phyloP scores from a whole-genome alignment of 2,329 filamentous ascomycete genomes.

The Macrophomina tecta region DNA sequence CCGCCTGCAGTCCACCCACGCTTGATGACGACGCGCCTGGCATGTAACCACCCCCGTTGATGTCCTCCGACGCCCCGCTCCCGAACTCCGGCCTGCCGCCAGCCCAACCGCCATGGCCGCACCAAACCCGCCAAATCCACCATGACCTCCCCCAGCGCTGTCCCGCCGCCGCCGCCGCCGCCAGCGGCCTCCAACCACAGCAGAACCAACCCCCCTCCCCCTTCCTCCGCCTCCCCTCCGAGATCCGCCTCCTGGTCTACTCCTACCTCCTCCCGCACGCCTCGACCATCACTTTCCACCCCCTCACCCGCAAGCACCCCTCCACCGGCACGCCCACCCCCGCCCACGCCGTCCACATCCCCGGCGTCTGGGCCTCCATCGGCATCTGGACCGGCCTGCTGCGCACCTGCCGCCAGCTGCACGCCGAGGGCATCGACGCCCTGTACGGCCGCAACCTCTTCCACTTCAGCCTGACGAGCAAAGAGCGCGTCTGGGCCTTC shows the following conservation, averaged over 20 bases:
- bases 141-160: neutral
- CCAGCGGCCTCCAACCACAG: neutral
- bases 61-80: slow-evolving; percentile 17
- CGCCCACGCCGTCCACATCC: slow-evolving; percentile 13
- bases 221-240: slow-evolving; percentile 25
- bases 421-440: slow-evolving; percentile 31
- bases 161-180: neutral
- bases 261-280: slow-evolving; percentile 26
- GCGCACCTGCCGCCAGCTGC: slow-evolving; percentile 30
- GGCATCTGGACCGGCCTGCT: slow-evolving; percentile 26
- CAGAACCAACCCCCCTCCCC: neutral
- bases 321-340: neutral
- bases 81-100: slow-evolving; percentile 14
- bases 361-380: slow-evolving; percentile 7
- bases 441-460: slow-evolving; percentile 33
- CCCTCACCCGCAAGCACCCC: slow-evolving; percentile 15
- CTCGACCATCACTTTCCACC: slow-evolving; percentile 26
- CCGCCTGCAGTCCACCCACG: neutral
- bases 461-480: slow-evolving; percentile 28
- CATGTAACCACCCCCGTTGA: slow-evolving; percentile 9
- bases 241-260: slow-evolving; percentile 28
- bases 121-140: neutral
- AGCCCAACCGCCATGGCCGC: neutral
- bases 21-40: slow-evolving; percentile 25
- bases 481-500: slow-evolving; percentile 24